Base-by-base conservation (phyloP, 257 asterid genomes). In the Przewalskia tangutica region DNA sequence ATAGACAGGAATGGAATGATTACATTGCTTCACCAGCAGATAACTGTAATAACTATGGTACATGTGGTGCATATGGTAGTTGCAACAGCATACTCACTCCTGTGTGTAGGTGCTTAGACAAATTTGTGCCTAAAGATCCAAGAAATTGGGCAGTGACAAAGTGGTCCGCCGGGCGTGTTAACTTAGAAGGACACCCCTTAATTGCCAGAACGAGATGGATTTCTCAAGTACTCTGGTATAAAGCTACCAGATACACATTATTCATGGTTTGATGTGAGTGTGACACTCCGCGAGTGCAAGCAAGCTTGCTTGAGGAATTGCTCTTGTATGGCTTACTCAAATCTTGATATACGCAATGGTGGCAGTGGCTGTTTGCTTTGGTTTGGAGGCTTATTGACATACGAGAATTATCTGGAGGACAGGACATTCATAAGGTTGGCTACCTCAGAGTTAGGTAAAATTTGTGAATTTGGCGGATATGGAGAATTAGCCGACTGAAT, bases 321-420 rank as follows among this genome's bases (percentile, higher is more conserved):
- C 68, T 83, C 86, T 14, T 88, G 91, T 42, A n/a, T n/a, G n/a
- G n/a, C n/a, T n/a, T n/a, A n/a, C n/a, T n/a, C n/a, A n/a, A n/a
- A n/a, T n/a, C n/a, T n/a, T n/a, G n/a, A n/a, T n/a, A 53, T 82
- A n/a, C 81, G 87, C 23, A 81, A 70, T 27, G 67, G 54, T 18
- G 88, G 88, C 10, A 83, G 77, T 59, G 91, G 89, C 42, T 88
- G 91, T 73, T 54, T 88, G 76, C 70, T 83, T 66, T 88, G 91
- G 91, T 88, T 20, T 76, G 86, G 13, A 5, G 71, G 83, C n/a
- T 56, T 88, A 48, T 68, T 46, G 86, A 88, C 75, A 86, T 86
- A 18, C 73, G 54, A 34, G 32, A 77, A 36, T 18, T 84, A 4
- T 12, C 77, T 53, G 44, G 63, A 82, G 83, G 81, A 14, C 82